Evolutionary conservation across 495 filamentous ascomycete species (phyloP), one percentile per base, ranked within the genome.

Genomic region (Chaetomidium leptoderma): DNA sequence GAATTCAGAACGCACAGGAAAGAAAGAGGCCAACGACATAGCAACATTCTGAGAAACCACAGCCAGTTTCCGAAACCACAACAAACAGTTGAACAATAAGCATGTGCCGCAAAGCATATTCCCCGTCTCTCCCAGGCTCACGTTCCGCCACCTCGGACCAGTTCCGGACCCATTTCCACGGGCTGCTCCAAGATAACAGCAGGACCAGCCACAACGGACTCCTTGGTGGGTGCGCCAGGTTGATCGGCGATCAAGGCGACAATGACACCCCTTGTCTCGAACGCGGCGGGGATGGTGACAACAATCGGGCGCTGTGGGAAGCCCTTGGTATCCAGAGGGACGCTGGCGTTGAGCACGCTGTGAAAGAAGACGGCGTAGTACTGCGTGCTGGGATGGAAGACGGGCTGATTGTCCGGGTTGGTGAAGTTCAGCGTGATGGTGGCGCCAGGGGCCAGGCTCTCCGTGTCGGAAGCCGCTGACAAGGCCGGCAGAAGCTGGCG

Each of bases 331-430:
- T 80, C 64, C 58, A 78, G 72, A 0, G 77, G 76, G 19, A 78
- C 70, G 46, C 73, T 78, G 23, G 78, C 66, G 37, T 72, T 78
- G 14, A 64, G 26, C 11, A 78, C 17, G 11, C 73, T 76, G 42
- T 82, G 79, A 67, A 76, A 81, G 61, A 78, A 81, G 27, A 81
- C 78, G 6, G 76, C 78, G 52, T 74, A 80, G 56, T 82, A 82
- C 27, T 72, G 58, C 21, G 53, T 72, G 47, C 57, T 29, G 4
- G 37, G 3, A 14, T 70, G 58, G 58, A 81, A 81, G 4, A 7
- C 26, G 0, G 77, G 78, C 60, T 76, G 68, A 57, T 75, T 74
- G 2, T 48, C 50, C 1, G 68, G 56, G 44, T 75, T 61, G 2
- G 66, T 55, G 62, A 78, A 82, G 32, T 65, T 68, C 23, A 78